These are phyloP conservation scores for Fomes fomentarius DNA, from an alignment of 1,284 basidiomycete species.

Conservation along the genomic window DNA sequence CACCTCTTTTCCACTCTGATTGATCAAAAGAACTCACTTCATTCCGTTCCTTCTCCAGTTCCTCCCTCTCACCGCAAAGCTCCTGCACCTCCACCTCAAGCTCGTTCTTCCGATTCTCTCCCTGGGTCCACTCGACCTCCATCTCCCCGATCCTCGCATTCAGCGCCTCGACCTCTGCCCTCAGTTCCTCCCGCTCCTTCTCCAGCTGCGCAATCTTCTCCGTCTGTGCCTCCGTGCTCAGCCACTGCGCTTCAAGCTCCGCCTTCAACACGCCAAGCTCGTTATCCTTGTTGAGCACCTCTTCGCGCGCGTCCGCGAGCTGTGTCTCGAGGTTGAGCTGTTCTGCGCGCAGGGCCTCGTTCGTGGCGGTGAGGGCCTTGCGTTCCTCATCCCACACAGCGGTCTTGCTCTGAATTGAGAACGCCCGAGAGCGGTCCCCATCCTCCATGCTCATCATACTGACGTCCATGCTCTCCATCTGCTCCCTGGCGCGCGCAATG, in stretches of 20 bases:
- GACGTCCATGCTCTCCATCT: slow-evolving; percentile 55
- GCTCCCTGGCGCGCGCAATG: slow-evolving; percentile 54
- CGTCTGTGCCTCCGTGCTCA: slow-evolving; percentile 49
- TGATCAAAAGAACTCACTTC: slow-evolving; percentile 42
- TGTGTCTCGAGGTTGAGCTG: slow-evolving; percentile 32
- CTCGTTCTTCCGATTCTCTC: slow-evolving; percentile 54
- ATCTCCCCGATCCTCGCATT: slow-evolving; percentile 41
- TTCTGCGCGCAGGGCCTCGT: slow-evolving; percentile 43
- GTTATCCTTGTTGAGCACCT: slow-evolving; percentile 44
- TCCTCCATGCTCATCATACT: slow-evolving; percentile 34
- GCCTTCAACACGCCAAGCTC: slow-evolving; percentile 52
- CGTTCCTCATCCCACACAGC: slow-evolving; percentile 55
- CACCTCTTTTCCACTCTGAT: not conserved
- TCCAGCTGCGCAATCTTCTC: slow-evolving; percentile 34
- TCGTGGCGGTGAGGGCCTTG: slow-evolving; percentile 45
- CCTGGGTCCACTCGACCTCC: slow-evolving; percentile 58
- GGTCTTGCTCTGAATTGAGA: slow-evolving; percentile 30
- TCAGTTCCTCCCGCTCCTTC: slow-evolving; percentile 39
- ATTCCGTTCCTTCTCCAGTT: slow-evolving; percentile 55
- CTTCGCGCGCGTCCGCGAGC: slow-evolving; percentile 32
- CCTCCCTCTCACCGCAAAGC: slow-evolving; percentile 49
- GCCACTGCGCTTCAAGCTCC: slow-evolving; percentile 66
- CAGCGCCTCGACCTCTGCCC: slow-evolving; percentile 43
- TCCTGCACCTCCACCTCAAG: slow-evolving; percentile 58
- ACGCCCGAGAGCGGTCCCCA: slow-evolving; percentile 42